phyloP scores from a whole-genome alignment of 2,329 filamentous ascomycete species.

The Monosporascus sp. region DNA sequence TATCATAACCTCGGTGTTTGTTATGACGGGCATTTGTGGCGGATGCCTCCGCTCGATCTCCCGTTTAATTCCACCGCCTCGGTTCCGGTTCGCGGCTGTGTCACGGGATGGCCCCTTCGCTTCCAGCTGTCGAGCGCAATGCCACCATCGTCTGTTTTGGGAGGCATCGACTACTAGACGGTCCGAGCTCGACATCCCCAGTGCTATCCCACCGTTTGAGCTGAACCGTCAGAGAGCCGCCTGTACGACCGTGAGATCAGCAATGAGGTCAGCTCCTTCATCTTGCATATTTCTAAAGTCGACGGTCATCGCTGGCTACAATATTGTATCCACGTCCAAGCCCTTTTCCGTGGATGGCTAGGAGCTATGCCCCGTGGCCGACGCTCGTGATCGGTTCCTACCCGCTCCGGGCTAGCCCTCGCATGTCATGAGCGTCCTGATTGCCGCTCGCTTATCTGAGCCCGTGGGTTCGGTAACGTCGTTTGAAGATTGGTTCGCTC shows the following conservation, averaged over 20 bases:
- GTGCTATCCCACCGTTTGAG: conserved; percentile 9
- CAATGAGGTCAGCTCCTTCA: conserved; percentile 18
- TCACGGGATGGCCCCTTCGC: background rate
- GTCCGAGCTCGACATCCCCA: conserved; percentile 13
- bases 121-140: background rate
- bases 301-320: conserved; percentile 4
- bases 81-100: background rate
- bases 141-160: background rate
- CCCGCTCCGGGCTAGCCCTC: conserved; percentile 18
- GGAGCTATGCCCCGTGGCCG: background rate
- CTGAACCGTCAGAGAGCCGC: conserved; percentile 16
- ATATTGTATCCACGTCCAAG: conserved; percentile 4
- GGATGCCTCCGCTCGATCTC: background rate
- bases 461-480: conserved; percentile 19
- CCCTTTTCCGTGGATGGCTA: background rate
- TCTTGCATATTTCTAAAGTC: conserved; percentile 10
- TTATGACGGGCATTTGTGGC: background rate
- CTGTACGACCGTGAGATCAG: conserved; percentile 29
- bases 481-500: conserved; percentile 19
- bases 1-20: background rate
- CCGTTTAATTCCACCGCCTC: background rate
- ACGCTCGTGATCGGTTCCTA: conserved; percentile 10
- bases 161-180: background rate
- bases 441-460: conserved; percentile 14
- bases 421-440: conserved; percentile 12